Evolutionary conservation across 768 basidiomycete genomes (phyloP).

Genomic region (Mycena amicta): DNA sequence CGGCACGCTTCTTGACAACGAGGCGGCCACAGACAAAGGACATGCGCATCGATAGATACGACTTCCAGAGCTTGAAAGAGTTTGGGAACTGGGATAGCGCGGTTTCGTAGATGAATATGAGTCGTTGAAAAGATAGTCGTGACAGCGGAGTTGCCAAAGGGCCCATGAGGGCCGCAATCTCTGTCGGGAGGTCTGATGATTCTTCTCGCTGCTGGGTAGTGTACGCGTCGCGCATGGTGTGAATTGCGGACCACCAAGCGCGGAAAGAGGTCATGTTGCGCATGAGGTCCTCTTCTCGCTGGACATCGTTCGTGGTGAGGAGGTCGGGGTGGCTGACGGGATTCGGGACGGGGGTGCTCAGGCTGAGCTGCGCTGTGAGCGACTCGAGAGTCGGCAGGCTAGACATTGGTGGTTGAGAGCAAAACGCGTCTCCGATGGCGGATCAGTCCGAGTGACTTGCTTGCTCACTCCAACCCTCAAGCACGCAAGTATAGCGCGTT

Average conservation of each 20-base stretch:
- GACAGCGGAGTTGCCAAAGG: conserved; percentile 74
- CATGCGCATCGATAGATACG: conserved; percentile 84
- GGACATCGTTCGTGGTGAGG: conserved; percentile 72
- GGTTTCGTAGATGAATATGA: conserved; percentile 92
- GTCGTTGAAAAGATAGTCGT: conserved; percentile 76
- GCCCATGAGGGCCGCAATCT: conserved; percentile 66
- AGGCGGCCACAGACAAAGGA: conserved; percentile 83
- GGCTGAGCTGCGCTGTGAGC: conserved; percentile 67
- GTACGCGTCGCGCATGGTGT: conserved; percentile 69
- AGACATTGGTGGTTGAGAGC: conserved; percentile 24
- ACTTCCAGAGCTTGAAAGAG: conserved; percentile 95
- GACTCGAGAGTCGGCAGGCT: conserved; percentile 52
- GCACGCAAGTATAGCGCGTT: conserved; percentile 2
- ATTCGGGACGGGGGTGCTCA: conserved; percentile 83
- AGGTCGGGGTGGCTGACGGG: conserved; percentile 79
- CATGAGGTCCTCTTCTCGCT: conserved; percentile 91
- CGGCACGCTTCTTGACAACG: conserved; percentile 71
- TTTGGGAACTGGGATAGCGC: conserved; percentile 86
- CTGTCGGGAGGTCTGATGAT: conserved; percentile 48
- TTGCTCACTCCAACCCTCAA: background rate
- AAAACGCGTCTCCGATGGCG: background rate
- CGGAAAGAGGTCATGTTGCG: conserved; percentile 90
- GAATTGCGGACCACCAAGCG: conserved; percentile 90
- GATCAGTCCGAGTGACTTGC: background rate
- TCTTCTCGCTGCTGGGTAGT: conserved; percentile 60